phyloP scores from a whole-genome alignment of 2,329 filamentous ascomycete species.

The Talaromyces rugulosus region DNA sequence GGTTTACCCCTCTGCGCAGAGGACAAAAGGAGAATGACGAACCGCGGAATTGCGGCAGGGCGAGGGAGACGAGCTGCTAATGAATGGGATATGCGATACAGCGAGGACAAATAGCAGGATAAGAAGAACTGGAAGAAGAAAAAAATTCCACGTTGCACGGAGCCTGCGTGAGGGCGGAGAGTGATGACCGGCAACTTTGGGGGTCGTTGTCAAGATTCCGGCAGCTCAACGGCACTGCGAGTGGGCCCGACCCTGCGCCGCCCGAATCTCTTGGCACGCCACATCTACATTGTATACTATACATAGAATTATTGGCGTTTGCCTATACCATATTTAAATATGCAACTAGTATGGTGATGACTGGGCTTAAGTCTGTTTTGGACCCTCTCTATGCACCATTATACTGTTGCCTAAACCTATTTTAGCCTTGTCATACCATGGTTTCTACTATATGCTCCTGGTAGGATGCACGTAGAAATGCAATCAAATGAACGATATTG shows the following conservation, averaged over 20 bases:
- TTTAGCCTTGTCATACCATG: background rate
- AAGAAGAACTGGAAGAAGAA: background rate
- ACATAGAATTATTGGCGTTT: background rate
- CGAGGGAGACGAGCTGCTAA: background rate
- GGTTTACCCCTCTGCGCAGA: conserved; percentile 5
- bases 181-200: background rate
- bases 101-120: background rate
- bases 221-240: background rate
- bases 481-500: background rate
- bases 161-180: background rate
- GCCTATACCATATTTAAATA: too few relatives aligned
- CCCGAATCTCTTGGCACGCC: background rate
- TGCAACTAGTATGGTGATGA: background rate
- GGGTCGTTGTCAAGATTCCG: background rate
- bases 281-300: background rate
- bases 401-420: background rate
- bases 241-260: background rate
- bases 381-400: background rate
- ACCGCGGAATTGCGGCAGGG: background rate
- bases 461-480: background rate
- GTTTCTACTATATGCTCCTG: background rate
- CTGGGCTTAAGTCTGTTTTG: background rate
- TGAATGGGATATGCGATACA: background rate
- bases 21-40: background rate
- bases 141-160: background rate